Percentiles rank a stretch among this genome's conserved stretches.
These are phyloP conservation scores for Eutypa lata DNA, from an alignment of 2,329 filamentous ascomycete genomes.

Conservation along the genomic window DNA sequence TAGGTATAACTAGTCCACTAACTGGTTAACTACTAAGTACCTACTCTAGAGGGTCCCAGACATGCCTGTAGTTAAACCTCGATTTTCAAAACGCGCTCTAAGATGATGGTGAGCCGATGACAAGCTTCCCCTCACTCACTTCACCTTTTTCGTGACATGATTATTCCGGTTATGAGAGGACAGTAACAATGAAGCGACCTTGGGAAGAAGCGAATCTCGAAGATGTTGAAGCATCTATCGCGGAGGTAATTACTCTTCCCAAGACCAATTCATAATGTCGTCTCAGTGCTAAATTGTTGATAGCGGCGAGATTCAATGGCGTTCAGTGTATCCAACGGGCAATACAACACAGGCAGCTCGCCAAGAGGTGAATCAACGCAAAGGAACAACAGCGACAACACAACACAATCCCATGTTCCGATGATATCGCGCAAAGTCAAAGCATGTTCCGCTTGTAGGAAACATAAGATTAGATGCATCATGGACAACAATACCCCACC, in stretches of 20 bases:
- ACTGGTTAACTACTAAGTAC: too few relatives aligned
- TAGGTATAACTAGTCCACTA: background rate
- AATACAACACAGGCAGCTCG: background rate
- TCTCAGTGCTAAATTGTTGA: background rate
- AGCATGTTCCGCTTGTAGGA: constrained; percentile 38
- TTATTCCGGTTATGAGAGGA: background rate
- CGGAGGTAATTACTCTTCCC: background rate
- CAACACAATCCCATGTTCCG: constrained; percentile 3
- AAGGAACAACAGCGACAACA: background rate
- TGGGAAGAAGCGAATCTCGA: constrained; percentile 6
- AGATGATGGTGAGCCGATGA: background rate
- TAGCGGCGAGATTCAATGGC: background rate
- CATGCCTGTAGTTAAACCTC: too few relatives aligned
- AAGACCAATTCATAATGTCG: background rate
- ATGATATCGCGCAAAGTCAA: constrained; percentile 13
- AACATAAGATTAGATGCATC: constrained; percentile 41
- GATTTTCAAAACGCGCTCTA: background rate
- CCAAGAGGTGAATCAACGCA: background rate
- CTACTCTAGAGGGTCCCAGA: too few relatives aligned
- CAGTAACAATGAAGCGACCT: constrained; percentile 7
- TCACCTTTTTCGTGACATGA: background rate
- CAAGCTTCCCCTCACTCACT: background rate
- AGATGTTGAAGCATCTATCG: background rate
- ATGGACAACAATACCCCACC: constrained; percentile 39
- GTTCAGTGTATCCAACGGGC: background rate